Base-by-base conservation (phyloP, 768 basidiomycete species). In the Amanita phalloides region DNA sequence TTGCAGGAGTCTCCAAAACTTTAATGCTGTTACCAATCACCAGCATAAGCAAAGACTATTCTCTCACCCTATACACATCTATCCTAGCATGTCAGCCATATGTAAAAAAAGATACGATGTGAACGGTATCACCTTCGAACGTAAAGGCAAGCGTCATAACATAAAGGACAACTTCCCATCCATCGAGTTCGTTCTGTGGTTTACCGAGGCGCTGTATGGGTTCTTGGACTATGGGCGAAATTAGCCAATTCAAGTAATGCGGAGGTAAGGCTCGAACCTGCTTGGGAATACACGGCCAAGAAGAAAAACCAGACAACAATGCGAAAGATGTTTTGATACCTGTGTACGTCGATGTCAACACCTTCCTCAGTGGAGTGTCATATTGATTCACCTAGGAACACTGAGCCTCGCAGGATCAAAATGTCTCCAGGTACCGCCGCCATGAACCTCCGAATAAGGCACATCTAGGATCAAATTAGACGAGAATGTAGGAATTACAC, bases 261-360 rank as follows among this genome's bases (percentile, higher is more conserved):
- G 4, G 43, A 28, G 13, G 17, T 28, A 49, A 23, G 8, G 23
- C 11, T 59, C 75, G 52, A 39, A 86, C 88, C 89, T 45, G 90
- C 88, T 70, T 86, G 86, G 2, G 89, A 91, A 62, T 92, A 94
- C 3, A 81, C 77, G 17, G 76, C 70, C 32, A 95, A 75, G 66
- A 91, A 86, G 58, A 86, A 72, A 21, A 90, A 61, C 89, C 87
- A 92, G 32, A 90, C 71, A 5, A 74, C 49, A 48, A 91, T 81
- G 42, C 89, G 81, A 61, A 93, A 83, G 47, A 82, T 72, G 57
- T 90, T 93, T 63, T 94, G 93, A 63, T 94, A 94, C 49, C 89
- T 84, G 48, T 7, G 21, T 4, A 48, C 17, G 13, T 36, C 57
- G 54, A 35, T 53, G 51, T 43, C 10, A 21, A 42, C 23, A 46